Evolutionary conservation across 345 rosid species (phyloP), one percentile per base, ranked within the genome.

Genomic region (Abelmoschus esculentus): DNA sequence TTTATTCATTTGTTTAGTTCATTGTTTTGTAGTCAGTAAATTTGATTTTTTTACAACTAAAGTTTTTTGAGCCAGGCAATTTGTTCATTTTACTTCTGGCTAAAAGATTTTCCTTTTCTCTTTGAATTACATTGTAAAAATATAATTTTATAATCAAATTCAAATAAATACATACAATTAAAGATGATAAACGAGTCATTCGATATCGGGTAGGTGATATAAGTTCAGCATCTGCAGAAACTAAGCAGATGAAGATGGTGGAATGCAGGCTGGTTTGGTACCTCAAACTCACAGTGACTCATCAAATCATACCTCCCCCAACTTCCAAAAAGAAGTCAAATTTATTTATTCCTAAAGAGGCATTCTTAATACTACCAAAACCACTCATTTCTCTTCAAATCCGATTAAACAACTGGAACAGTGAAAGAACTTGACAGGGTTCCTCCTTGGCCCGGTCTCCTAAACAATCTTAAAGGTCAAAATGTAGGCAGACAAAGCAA

Each of bases 371-470:
- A 19, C 9, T 54, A 54, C 11, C 28, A 54, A 54, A 54, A 54
- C 19, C 26, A 54, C 18, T 19, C 11, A 54, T 2, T 17, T 17
- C 1, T 17, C 0, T 6, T 46, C 50, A 31, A 31, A 31, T 3
- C 15, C 5, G 2, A 56, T 7, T 14, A 14, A 2, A 3, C 5
- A 57, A 57, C 26, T 22, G 26, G 26, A 22, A 0, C 1, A 22
- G 26, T 3, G 32, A 26, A 0, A 12, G 5, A 9, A 1, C 0
- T 0, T 0, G 15, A 12, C 5, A n/a, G 17, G 12, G 11, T 7
- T 50, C n/a, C 57, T 4, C 18, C 14, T 11, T 1, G 50, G 10
- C 14, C 50, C 17, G 12, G 6, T 40, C 5, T 11, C 4, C 28
- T 18, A 4, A 17, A 3, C 9, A 61, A 17, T 8, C n/a, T 22